Percentiles rank a stretch among this genome's conserved stretches.
phyloP scores from a whole-genome alignment of 2,329 filamentous ascomycete species.

The Epichloe sibirici region DNA sequence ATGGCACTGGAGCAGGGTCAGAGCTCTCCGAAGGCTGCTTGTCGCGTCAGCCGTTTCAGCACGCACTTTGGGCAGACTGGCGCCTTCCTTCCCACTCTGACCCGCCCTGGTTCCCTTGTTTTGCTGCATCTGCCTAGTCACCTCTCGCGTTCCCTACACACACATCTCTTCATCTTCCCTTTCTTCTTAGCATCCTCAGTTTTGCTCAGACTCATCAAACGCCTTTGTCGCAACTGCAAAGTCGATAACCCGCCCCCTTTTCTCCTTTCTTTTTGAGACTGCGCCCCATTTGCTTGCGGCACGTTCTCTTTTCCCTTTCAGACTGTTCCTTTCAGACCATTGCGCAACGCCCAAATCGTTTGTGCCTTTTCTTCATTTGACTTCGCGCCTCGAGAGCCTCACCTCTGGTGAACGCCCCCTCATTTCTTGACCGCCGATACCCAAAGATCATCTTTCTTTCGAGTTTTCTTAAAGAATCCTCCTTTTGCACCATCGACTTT shows the following conservation, averaged over 20 bases:
- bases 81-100: background rate
- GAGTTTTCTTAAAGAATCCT: background rate
- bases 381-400: background rate
- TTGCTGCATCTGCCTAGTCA: background rate
- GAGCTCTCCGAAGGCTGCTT: too few species aligned
- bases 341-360: background rate
- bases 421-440: background rate
- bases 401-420: background rate
- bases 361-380: background rate
- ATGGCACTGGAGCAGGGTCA: too few species aligned
- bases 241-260: background rate
- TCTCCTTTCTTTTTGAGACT: background rate
- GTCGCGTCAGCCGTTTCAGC: background rate
- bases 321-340: slow-evolving; percentile 2
- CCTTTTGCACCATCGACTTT: background rate
- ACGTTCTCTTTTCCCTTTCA: background rate
- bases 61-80: background rate
- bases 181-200: slow-evolving; percentile 1
- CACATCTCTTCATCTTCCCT: background rate
- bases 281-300: background rate
- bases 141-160: background rate
- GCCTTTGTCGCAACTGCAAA: slow-evolving; percentile 1
- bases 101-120: background rate
- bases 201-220: slow-evolving; percentile 1
- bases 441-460: background rate